Conservation (phyloP, 805 yeast species). For the Ogataea methylovora region DNA sequence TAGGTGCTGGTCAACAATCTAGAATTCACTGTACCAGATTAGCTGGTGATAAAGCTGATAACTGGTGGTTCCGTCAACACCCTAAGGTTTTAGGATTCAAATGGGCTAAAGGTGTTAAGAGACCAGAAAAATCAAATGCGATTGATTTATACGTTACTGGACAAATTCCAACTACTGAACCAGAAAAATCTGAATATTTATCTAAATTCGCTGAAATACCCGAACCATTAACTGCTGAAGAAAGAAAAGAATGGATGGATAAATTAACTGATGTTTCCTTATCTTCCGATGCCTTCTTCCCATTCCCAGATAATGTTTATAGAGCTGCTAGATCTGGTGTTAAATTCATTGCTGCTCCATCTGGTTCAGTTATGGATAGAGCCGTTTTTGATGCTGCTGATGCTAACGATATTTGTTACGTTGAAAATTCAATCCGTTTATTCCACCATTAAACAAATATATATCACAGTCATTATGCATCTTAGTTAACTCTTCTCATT, state of each 20-base stretch:
- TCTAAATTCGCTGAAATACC: constrained; percentile 83
- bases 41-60: constrained; percentile 99
- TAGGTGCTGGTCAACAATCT: constrained; percentile 99
- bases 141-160: constrained; percentile 89
- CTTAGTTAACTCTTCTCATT: too few relatives aligned
- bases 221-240: constrained; percentile 70
- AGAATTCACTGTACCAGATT: constrained; percentile 98
- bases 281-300: constrained; percentile 98
- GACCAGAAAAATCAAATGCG: constrained; percentile 98
- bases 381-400: constrained; percentile 96
- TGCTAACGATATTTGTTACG: constrained; percentile 81
- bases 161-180: constrained; percentile 86
- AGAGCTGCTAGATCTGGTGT: constrained; percentile 97
- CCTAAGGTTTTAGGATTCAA: constrained; percentile 87
- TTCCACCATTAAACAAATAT: constrained; percentile 74
- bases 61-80: constrained; percentile 99
- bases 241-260: constrained; percentile 80
- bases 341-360: constrained; percentile 91
- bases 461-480: not conserved
- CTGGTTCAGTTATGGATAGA: constrained; percentile 96
- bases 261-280: constrained; percentile 82
- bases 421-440: constrained; percentile 93
- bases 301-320: constrained; percentile 98
- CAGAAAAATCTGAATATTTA: constrained; percentile 89
- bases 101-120: constrained; percentile 97